These are phyloP conservation scores for Papiliotrema laurentii DNA, from an alignment of 1,284 basidiomycete species.

Conservation along the genomic window DNA sequence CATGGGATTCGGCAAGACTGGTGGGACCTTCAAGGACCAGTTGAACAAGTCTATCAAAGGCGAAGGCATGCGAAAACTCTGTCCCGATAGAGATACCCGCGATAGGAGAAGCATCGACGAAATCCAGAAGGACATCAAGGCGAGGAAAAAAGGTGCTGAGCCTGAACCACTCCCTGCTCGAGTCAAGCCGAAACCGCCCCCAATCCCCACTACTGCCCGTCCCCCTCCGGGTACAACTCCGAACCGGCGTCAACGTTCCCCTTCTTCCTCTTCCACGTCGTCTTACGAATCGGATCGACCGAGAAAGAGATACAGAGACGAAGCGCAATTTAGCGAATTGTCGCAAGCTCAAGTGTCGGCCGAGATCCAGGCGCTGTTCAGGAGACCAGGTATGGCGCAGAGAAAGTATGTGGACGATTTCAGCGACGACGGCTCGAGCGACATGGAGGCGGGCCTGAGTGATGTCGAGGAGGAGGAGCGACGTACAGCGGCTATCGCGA, in stretches of 20 bases:
- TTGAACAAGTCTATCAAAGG: conserved; percentile 18
- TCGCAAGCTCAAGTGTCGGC: conserved; percentile 23
- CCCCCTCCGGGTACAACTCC: background rate
- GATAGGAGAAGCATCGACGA: conserved; percentile 39
- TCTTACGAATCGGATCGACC: conserved; percentile 8
- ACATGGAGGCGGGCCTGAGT: conserved; percentile 44
- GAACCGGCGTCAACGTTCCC: conserved; percentile 7
- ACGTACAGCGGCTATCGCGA: conserved; percentile 32
- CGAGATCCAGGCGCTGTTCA: conserved; percentile 29
- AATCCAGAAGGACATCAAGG: conserved; percentile 34
- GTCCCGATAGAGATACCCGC: conserved; percentile 33
- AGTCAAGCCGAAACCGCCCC: conserved; percentile 2
- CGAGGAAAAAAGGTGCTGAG: conserved; percentile 5
- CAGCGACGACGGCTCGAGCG: conserved; percentile 20
- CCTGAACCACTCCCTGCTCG: background rate
- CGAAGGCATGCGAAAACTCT: conserved; percentile 25
- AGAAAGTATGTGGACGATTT: conserved; percentile 19
- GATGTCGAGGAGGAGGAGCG: conserved; percentile 41
- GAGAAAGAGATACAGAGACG: background rate
- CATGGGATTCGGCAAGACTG: background rate
- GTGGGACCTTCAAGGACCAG: background rate
- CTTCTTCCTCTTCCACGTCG: conserved; percentile 10
- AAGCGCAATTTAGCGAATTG: background rate
- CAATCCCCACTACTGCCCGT: conserved; percentile 13
- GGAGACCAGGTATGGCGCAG: conserved; percentile 17